Base-by-base conservation (phyloP, 352 stramenopile genomes). In the Phytopythium sindhum region DNA sequence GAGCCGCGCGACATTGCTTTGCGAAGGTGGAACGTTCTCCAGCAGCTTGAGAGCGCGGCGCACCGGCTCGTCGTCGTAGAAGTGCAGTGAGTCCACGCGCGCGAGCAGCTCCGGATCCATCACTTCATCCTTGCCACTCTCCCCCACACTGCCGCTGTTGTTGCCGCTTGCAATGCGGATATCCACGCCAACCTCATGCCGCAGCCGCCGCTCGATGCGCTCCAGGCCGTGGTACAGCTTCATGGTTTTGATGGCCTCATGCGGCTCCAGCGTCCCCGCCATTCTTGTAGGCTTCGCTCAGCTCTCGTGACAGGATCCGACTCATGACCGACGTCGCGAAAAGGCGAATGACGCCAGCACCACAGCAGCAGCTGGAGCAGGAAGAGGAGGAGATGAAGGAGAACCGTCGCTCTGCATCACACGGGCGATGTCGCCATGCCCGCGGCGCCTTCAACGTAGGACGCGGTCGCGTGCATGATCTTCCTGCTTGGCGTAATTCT, bases 181-280 rank as follows among this genome's bases (percentile, higher is more conserved):
- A 7, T 51, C 28, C 55, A 63, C 52, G 61, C 61, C 63, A 11
- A 68, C 53, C 28, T 67, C 65, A 29, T 39, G 33, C 14, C 57
- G 56, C 23, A 96, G 71, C 21, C 86, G 81, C 52, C 77, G 85
- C 68, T 92, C 74, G 63, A 96, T 89, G 44, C 87, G 85, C 31
- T 93, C 85, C 48, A 96, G 53, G 55, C 91, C 78, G 47, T 75
- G 76, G 68, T 96, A 94, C 21, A 94, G 74, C 78, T 96, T 91
- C 84, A 96, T 94, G 52, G 87, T 91, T 75, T 96, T 96, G 75
- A 96, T 96, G 58, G 87, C 76, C 14, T 81, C 64, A 33, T 86
- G 60, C 58, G 35, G 54, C 37, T 48, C 33, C 33, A 60, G 54
- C 4, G 52, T 28, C 2, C 11, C 21, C 4, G 31, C 5, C 52